A percentile compares a stretch with the other conserved stretches of the same genome.
phyloP scores from a whole-genome alignment of 371 early-diverging fungal species.

The Umbelopsis sp. region DNA sequence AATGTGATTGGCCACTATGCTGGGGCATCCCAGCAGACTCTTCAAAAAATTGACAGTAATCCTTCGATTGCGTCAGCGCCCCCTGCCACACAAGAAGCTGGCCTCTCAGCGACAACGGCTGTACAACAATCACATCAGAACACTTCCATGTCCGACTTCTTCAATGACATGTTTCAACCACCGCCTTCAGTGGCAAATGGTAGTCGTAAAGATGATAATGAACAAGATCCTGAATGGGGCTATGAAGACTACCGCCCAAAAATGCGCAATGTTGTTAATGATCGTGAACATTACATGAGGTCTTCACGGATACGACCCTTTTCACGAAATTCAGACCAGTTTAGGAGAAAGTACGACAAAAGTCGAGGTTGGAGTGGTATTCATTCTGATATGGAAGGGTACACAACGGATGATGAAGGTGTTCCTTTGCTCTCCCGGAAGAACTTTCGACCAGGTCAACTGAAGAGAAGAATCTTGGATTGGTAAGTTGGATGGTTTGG shows the following conservation, averaged over 20 bases:
- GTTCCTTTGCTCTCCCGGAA: conserved; percentile 30
- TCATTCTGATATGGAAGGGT: conserved; percentile 34
- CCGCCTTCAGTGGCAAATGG: not conserved
- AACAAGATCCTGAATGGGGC: conserved; percentile 8
- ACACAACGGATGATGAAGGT: conserved; percentile 51
- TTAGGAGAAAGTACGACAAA: conserved; percentile 16
- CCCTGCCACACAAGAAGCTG: conserved; percentile 23
- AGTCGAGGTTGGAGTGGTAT: conserved; percentile 14
- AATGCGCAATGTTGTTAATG: conserved; percentile 17
- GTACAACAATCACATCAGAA: conserved; percentile 14
- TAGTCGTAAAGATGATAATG: not conserved
- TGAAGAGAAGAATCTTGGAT: not conserved
- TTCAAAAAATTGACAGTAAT: conserved; percentile 12
- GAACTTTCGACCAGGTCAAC: conserved; percentile 15
- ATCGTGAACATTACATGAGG: conserved; percentile 27
- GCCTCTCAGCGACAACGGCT: not conserved
- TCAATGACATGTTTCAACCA: conserved; percentile 6
- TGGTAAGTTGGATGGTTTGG: not conserved
- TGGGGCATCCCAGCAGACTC: conserved; percentile 8
- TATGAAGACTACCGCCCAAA: conserved; percentile 26
- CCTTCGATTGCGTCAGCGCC: conserved; percentile 14
- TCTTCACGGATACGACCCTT: conserved; percentile 21
- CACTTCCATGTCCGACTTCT: conserved; percentile 13
- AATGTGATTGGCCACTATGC: conserved; percentile 15
- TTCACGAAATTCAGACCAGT: conserved; percentile 19